Base-by-base conservation (phyloP, 345 rosid species). In the Trapa bicornis region DNA sequence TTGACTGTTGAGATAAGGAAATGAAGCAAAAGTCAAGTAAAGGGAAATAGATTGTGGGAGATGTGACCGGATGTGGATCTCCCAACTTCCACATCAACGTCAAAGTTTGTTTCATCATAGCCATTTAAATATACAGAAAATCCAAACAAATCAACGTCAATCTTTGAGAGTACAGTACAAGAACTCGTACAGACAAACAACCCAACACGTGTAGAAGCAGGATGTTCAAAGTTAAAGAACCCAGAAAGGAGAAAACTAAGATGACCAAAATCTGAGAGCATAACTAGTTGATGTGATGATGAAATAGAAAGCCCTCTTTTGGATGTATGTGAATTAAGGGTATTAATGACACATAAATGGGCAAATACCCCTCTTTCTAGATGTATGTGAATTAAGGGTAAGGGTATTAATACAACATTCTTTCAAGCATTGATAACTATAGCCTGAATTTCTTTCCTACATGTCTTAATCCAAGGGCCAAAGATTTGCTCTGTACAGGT, bases 281-380 rank as follows among this genome's bases (percentile, higher is more conserved):
- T 13, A 17, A 47, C 36, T 61, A 12, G 72, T 10, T 13, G 43
- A 2, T 43, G 33, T 36, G 42, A 45, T 45, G 13, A 7, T 45
- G 72, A 32, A 17, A 33, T 1, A n/a, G 47, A 32, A 41, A 58
- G 63, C 63, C 12, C 63, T 45, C 45, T 73, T 70, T 73, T 82
- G 86, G 75, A 68, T 71, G 87, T 72, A 64, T 77, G 77, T 72
- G 79, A 45, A 74, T 80, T 64, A 77, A 77, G 74, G 78, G 82
- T 80, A 80, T 83, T 85, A 83, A 81, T 87, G 80, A 75, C 77
- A 80, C 81, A 85, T 79, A 80, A 77, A 80, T 83, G 82, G 79
- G 80, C 70, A 62, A 64, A 70, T 35, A 50, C 69, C 29, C 29
- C 29, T 22, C 29, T 22, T 22, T 22, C 29, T 22, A 22, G 29